Percentiles rank a stretch among this genome's conserved stretches.
Evolutionary conservation across 2,329 filamentous ascomycete genomes (phyloP).

Genomic region (Nothopassalora personata): DNA sequence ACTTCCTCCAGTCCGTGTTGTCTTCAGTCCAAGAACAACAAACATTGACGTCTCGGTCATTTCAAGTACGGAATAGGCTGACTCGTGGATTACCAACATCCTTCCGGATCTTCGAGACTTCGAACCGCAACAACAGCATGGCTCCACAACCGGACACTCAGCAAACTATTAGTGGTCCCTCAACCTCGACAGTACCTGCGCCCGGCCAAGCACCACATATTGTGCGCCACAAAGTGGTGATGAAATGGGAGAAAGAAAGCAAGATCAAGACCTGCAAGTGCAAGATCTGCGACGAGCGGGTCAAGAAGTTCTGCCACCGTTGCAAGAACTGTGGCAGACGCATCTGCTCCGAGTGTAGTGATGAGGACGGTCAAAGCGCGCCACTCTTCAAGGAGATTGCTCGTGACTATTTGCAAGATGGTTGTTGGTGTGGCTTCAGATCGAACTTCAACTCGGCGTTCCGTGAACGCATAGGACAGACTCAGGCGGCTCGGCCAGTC

Average conservation of each 20-base stretch:
- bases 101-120: not conserved
- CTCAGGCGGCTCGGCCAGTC: not conserved
- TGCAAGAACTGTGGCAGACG: conserved; percentile 16
- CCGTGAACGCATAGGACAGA: not conserved
- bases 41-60: not conserved
- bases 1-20: not conserved
- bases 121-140: not conserved
- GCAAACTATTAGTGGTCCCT: not conserved
- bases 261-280: conserved; percentile 23
- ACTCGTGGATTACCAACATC: not conserved
- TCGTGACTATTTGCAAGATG: conserved; percentile 9
- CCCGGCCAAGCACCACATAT: not conserved
- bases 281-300: conserved; percentile 15
- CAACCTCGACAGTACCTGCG: not conserved
- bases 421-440: conserved; percentile 17
- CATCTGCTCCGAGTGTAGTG: conserved; percentile 19
- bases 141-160: not conserved
- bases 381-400: conserved; percentile 11
- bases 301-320: conserved; percentile 15
- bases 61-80: not conserved
- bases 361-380: conserved; percentile 1
- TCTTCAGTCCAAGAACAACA: not conserved
- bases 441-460: conserved; percentile 5
- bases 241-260: not conserved
- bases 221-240: not conserved